A percentile compares a stretch with the other conserved stretches of the same genome.
phyloP scores from a whole-genome alignment of 106 monocot genomes.

The Apostasia shenzhenica region DNA sequence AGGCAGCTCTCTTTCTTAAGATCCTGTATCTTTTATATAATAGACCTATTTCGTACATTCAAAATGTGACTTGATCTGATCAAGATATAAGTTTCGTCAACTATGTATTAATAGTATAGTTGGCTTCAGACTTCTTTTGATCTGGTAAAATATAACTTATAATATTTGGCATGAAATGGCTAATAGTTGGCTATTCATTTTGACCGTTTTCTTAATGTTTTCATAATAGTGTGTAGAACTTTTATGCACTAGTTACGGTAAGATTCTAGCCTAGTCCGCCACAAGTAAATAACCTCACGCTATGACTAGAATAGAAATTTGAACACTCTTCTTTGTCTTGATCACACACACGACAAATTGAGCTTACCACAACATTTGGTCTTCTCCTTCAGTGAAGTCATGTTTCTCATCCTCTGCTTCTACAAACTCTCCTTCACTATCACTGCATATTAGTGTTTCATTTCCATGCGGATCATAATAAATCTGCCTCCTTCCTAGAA shows the following conservation, averaged over 20 bases:
- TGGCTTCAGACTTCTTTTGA: too few species aligned
- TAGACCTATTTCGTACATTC: too few species aligned
- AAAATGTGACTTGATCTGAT: too few species aligned
- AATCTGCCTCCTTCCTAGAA: constrained; percentile 88
- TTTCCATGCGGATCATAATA: constrained; percentile 84
- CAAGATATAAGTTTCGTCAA: too few species aligned
- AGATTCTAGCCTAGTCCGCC: not conserved
- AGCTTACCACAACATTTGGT: constrained; percentile 75
- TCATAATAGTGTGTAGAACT: not conserved
- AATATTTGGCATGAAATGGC: too few species aligned
- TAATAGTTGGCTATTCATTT: not conserved
- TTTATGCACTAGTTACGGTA: not conserved
- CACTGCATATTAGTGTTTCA: constrained; percentile 92
- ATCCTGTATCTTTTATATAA: too few species aligned
- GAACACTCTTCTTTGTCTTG: too few species aligned
- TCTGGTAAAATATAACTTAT: too few species aligned
- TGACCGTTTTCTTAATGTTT: not conserved
- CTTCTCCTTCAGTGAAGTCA: constrained; percentile 91
- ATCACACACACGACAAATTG: not conserved
- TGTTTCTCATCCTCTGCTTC: constrained; percentile 85
- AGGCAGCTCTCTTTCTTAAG: too few species aligned
- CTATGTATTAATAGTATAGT: too few species aligned
- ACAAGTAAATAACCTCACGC: not conserved
- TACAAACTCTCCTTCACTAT: constrained; percentile 83
- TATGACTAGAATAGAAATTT: too few species aligned